A percentile compares a stretch with the other conserved stretches of the same genome.
Conservation (phyloP, 495 filamentous ascomycete species). For the Tuber indicum region DNA sequence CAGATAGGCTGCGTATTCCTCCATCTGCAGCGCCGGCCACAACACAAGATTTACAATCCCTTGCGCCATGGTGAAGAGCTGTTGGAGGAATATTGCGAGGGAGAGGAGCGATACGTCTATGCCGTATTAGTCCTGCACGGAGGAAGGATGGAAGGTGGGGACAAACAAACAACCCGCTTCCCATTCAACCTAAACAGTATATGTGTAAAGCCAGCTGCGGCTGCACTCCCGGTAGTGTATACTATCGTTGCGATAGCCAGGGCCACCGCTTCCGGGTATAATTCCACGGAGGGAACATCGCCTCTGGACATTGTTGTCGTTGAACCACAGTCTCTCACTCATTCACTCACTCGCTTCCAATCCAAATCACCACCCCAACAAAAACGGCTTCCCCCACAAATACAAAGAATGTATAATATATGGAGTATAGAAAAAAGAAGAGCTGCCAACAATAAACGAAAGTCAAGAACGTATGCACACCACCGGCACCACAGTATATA, state of each 20-base stretch:
- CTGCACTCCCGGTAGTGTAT: slow-evolving; percentile 28
- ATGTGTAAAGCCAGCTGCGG: slow-evolving; percentile 32
- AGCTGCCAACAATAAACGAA: slow-evolving; percentile 3
- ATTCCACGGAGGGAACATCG: slow-evolving; percentile 18
- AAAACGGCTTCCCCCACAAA: neutral
- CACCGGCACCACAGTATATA: neutral
- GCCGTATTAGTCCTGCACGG: neutral
- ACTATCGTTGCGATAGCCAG: slow-evolving; percentile 26
- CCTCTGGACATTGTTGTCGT: slow-evolving; percentile 11
- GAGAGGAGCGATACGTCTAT: slow-evolving; percentile 37
- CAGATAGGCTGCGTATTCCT: slow-evolving; percentile 14
- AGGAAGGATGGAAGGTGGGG: neutral
- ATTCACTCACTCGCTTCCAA: neutral
- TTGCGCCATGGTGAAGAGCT: slow-evolving; percentile 31
- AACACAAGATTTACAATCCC: slow-evolving; percentile 16
- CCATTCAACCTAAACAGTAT: slow-evolving; percentile 36
- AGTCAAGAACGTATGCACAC: neutral
- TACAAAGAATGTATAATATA: neutral
- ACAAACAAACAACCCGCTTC: slow-evolving; percentile 36
- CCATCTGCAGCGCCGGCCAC: slow-evolving; percentile 22
- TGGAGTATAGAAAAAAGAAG: neutral
- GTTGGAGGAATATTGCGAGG: slow-evolving; percentile 36
- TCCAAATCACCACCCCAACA: neutral
- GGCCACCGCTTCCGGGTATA: slow-evolving; percentile 25
- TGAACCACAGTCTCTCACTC: neutral